Base-by-base conservation (phyloP, 768 basidiomycete genomes). In the Boletus huronensis region DNA sequence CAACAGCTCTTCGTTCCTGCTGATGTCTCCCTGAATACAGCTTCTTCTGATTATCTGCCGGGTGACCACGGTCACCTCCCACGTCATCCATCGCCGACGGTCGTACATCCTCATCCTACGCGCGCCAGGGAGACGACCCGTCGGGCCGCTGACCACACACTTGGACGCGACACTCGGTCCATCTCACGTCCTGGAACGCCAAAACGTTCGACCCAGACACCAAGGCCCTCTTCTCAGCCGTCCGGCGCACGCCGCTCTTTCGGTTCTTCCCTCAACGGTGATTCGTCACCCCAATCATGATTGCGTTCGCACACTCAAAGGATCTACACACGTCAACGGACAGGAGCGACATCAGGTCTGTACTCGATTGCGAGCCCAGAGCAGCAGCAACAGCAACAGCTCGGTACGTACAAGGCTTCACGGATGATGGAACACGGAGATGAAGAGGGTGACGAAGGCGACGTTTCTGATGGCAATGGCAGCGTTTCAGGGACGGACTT, bases 1-100 rank as follows among this genome's bases (percentile, higher is more conserved):
- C 83, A 83, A 56, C 76, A 82, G 40, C 73, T 89, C 28, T 90
- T 90, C 61, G 84, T 89, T 25, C 90, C 90, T 26, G 88, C 87
- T 25, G 85, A 88, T 55, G 65, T 73, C 40, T 70, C 70, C 39
- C 39, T 5, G 38, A 59, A 40, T 36, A 28, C 53, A 38, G 35
- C 36, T 36, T 34, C 38, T 5, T 29, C 57, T 40, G 40, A 40
- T 25, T n/a, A 46, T 29, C 31, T 25, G 29, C 51, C 55, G 13
- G 26, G 46, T 48, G 62, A 64, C 26, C 49, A 43, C 23, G 43
- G 21, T 17, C 53, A 35, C 42, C 41, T 58, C 25, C 53, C 53
- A 34, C 59, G 42, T 51, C 56, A 54, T 9, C 31, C 58, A 35
- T 43, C 50, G 16, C 64, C 58, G 14, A 46, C 46, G 13, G 61